phyloP scores from a whole-genome alignment of 164 flowering plant species.

The Malania oleifera region DNA sequence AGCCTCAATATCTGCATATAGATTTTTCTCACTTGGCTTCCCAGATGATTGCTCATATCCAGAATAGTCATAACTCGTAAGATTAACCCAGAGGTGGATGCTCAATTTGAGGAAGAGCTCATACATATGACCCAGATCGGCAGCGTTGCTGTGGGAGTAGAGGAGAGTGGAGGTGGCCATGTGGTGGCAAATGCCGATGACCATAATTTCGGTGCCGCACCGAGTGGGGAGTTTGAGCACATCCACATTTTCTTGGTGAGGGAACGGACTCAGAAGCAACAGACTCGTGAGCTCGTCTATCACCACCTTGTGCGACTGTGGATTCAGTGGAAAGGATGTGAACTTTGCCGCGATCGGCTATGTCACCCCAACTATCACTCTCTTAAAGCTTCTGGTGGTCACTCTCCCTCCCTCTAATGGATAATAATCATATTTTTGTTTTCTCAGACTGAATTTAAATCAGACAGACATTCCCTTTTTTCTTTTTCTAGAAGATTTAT shows the following conservation, averaged over 20 bases:
- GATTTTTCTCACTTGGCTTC: too few species aligned
- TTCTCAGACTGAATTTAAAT: too few species aligned
- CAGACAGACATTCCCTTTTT: too few species aligned
- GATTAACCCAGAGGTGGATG: not conserved
- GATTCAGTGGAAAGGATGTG: not conserved
- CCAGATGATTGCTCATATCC: too few species aligned
- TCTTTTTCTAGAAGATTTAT: too few species aligned
- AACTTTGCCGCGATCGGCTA: not conserved
- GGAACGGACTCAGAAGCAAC: not conserved
- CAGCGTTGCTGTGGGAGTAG: conserved; percentile 1
- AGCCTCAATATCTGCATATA: too few species aligned
- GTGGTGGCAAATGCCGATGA: not conserved
- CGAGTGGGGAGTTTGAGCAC: not conserved
- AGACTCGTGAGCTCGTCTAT: not conserved
- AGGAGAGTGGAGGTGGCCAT: not conserved
- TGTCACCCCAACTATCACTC: not conserved
- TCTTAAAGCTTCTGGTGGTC: not conserved
- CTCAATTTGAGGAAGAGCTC: conserved; percentile 2
- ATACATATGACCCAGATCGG: conserved; percentile 1
- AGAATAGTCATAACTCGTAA: conserved; percentile 1
- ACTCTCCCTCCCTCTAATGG: not conserved
- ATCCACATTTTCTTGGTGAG: not conserved
- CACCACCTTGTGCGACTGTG: not conserved
- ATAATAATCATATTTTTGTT: too few species aligned
- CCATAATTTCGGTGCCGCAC: not conserved